Percentiles rank a stretch among this genome's conserved stretches.
phyloP scores from a whole-genome alignment of 306 rosid species.

The Dalbergia cochinchinensis region DNA sequence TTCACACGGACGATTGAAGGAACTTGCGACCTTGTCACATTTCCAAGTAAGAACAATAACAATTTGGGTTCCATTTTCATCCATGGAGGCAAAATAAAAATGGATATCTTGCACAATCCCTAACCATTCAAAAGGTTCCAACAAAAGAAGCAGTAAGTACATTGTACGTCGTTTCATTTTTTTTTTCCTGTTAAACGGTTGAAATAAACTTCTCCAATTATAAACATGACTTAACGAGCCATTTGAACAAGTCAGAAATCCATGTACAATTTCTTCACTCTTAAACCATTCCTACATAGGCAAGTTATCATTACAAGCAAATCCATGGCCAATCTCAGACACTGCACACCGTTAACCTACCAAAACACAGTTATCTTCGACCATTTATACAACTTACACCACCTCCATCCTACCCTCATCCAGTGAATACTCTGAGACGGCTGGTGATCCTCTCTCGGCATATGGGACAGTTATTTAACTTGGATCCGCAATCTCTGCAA shows the following conservation, averaged over 20 bases:
- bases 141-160: slow-evolving; percentile 11
- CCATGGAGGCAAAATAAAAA: too few species aligned
- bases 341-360: slow-evolving; percentile 10
- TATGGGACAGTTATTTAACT: slow-evolving; percentile 70
- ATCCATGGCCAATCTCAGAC: slow-evolving; percentile 15
- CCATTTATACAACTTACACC: neutral
- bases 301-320: slow-evolving; percentile 31
- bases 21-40: too few species aligned
- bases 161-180: neutral
- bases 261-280: slow-evolving; percentile 23
- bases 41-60: too few species aligned
- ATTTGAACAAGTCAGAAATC: neutral
- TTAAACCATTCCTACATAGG: slow-evolving; percentile 21
- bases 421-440: slow-evolving; percentile 76
- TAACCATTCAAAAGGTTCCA: slow-evolving; percentile 5
- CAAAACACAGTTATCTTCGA: neutral
- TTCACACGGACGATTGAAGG: too few species aligned
- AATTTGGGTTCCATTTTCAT: too few species aligned
- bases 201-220: slow-evolving; percentile 8
- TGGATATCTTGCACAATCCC: neutral
- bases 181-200: neutral
- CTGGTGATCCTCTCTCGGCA: slow-evolving; percentile 75
- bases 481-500: slow-evolving; percentile 82
- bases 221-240: neutral
- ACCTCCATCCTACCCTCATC: slow-evolving; percentile 48